These are phyloP conservation scores for Tarenaya hassleriana DNA, from an alignment of 345 rosid genomes.

Conservation along the genomic window DNA sequence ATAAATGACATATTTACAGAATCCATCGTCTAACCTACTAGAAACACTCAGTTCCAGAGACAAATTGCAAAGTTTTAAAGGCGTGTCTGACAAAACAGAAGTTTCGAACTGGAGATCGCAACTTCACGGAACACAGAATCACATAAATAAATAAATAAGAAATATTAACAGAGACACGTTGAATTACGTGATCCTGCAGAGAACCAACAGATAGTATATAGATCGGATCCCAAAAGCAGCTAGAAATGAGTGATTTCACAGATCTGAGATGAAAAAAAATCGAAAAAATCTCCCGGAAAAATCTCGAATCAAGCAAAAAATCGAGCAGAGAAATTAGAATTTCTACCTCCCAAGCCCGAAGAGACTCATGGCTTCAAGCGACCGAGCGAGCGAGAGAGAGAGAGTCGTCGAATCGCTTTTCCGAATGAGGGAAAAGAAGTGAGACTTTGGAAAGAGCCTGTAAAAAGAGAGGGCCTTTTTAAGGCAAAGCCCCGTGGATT, in stretches of 20 bases:
- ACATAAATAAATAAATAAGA: neutral
- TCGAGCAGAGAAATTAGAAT: neutral
- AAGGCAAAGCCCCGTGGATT: too few relatives aligned
- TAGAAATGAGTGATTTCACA: constrained; percentile 10
- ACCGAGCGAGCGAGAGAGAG: constrained; percentile 9
- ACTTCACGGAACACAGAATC: constrained; percentile 2
- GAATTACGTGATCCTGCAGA: constrained; percentile 16
- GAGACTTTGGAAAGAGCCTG: too few relatives aligned
- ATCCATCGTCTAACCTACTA: too few relatives aligned
- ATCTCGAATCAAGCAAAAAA: neutral
- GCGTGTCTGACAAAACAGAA: neutral
- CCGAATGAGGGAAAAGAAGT: constrained; percentile 16
- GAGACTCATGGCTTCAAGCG: constrained; percentile 23
- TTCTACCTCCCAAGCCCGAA: constrained; percentile 29
- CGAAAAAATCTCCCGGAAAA: neutral
- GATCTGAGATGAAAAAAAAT: constrained; percentile 26
- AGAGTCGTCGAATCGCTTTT: constrained; percentile 10
- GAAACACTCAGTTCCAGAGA: neutral
- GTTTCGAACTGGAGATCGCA: constrained; percentile 15
- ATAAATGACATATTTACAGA: neutral
- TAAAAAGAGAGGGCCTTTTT: constrained; percentile 1
- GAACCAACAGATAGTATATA: neutral
- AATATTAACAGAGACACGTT: neutral
- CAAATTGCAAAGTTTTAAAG: neutral
- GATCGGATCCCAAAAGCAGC: constrained; percentile 12